phyloP scores from a whole-genome alignment of 2,329 filamentous ascomycete genomes.

The Trichoderma cornu-damae region DNA sequence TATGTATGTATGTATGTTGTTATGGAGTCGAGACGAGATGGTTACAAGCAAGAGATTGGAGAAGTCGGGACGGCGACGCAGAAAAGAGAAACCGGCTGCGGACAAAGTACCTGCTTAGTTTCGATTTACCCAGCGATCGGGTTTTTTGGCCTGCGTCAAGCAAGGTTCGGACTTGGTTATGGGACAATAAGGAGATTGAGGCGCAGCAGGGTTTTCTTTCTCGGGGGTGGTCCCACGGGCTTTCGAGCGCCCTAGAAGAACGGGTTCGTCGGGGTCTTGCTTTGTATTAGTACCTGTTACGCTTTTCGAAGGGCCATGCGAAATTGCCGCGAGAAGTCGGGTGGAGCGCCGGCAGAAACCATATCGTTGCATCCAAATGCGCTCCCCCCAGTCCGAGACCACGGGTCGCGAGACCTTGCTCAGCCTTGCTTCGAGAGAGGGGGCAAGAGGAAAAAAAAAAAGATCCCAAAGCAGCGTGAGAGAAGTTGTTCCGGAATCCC shows the following conservation, averaged over 20 bases:
- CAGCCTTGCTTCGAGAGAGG: neutral
- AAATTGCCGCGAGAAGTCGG: neutral
- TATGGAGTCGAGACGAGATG: no score
- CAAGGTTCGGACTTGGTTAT: neutral
- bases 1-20: no score
- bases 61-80: no score
- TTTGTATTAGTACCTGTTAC: neutral
- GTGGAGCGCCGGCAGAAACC: slow-evolving; percentile 4
- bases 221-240: slow-evolving; percentile 2
- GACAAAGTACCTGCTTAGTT: neutral
- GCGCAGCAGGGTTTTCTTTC: slow-evolving; percentile 11
- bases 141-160: neutral
- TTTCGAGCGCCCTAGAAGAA: neutral
- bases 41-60: no score
- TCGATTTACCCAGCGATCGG: neutral
- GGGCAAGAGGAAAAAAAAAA: neutral
- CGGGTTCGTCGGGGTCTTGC: neutral
- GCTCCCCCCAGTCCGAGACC: neutral
- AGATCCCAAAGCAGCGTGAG: neutral
- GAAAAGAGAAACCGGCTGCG: no score
- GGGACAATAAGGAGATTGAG: slow-evolving; percentile 4
- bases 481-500: neutral
- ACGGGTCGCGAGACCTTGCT: neutral
- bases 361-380: slow-evolving; percentile 8
- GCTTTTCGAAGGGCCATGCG: neutral